These are phyloP conservation scores for Verticillium nonalfalfae DNA, from an alignment of 2,329 filamentous ascomycete species.

Conservation along the genomic window DNA sequence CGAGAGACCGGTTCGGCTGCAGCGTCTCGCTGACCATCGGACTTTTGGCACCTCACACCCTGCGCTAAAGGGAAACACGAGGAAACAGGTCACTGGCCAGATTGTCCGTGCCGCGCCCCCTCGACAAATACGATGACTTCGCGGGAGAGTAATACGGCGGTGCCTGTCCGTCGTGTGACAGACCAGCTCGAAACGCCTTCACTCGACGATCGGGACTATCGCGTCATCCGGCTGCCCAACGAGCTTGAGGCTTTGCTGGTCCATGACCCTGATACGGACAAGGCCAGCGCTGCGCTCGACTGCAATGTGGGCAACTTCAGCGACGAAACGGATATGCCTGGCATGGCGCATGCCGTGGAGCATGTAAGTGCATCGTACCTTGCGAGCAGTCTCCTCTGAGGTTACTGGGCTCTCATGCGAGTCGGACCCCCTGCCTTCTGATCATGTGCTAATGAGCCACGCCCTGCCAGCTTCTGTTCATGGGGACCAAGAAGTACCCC, in stretches of 20 bases:
- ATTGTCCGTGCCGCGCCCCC: not conserved
- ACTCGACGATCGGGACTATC: conserved; percentile 80
- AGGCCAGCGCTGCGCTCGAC: conserved; percentile 90
- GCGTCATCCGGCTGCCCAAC: conserved; percentile 80
- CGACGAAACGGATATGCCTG: conserved; percentile 83
- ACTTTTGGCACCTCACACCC: not conserved
- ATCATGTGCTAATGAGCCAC: not conserved
- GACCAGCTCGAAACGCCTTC: conserved; percentile 76
- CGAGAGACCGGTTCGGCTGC: conserved; percentile 6
- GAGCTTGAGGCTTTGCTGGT: conserved; percentile 86
- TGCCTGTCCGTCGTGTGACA: conserved; percentile 42
- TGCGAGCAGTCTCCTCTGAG: too few species aligned
- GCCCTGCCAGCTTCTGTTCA: conserved; percentile 66
- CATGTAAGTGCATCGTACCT: conserved; percentile 47
- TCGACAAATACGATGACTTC: not conserved
- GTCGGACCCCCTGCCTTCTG: too few species aligned
- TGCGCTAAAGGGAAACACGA: not conserved
- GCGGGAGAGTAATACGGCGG: not conserved
- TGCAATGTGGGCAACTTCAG: conserved; percentile 96
- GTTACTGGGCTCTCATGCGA: not conserved
- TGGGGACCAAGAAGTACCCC: conserved; percentile 98
- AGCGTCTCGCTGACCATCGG: conserved; percentile 5
- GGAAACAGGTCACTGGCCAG: not conserved
- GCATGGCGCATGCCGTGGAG: conserved; percentile 94
- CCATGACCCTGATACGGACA: conserved; percentile 92